Evolutionary conservation across 2,329 filamentous ascomycete species (phyloP).

Genomic region (Beauveria australis): DNA sequence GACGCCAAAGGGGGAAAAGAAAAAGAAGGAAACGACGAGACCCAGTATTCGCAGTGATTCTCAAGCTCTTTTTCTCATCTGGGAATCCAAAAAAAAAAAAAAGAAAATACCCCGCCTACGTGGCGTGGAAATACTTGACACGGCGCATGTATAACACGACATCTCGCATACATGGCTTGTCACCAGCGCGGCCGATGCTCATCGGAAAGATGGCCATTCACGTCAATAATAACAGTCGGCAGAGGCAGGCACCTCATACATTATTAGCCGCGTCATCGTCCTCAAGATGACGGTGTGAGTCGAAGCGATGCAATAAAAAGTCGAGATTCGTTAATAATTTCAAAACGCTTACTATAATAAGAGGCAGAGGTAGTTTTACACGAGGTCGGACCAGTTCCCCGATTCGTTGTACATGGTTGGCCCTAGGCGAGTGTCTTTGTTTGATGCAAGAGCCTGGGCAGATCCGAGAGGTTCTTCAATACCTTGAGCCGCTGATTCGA

Average conservation of each 20-base stretch:
- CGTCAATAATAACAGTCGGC: no score
- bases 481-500: constrained; percentile 5
- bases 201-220: no score
- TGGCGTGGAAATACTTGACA: background rate
- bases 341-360: background rate
- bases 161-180: no score
- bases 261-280: no score
- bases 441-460: background rate
- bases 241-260: no score
- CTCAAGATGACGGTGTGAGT: no score
- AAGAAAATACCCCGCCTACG: background rate
- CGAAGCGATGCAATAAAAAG: no score
- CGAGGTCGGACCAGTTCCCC: background rate
- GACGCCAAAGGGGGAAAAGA: no score
- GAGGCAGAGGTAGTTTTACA: background rate
- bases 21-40: no score
- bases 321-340: background rate
- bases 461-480: background rate
- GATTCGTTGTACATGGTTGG: background rate
- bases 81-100: background rate
- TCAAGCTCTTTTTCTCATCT: background rate
- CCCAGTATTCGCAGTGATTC: background rate
- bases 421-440: background rate
- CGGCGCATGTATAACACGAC: no score
- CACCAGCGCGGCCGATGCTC: no score